Evolutionary conservation across 345 rosid genomes (phyloP), one percentile per base, ranked within the genome.

Genomic region (Clausena lansium): DNA sequence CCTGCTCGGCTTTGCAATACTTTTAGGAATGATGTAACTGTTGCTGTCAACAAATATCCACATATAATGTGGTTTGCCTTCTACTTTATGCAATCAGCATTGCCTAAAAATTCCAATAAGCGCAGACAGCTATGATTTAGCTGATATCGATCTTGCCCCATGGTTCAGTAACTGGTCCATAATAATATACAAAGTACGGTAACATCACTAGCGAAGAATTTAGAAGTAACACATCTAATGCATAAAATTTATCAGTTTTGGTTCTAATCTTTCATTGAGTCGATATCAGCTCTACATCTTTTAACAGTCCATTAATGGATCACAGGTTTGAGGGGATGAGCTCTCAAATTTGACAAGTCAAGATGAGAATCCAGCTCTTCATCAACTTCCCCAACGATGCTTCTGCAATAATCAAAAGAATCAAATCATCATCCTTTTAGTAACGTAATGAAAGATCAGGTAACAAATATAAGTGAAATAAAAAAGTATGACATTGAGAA

Each of bases 281-380:
- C 28, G 1, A 54, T 7, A 39, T 24, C 1, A 6, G 38, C 14
- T 71, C 52, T 11, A 45, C 50, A n/a, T 36, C 74, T 20, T 20
- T 57, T 25, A 9, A 41, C 6, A 13, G 38, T 10, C 38, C 70
- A 81, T 88, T 86, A 96, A 82, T 94, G 99, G 81, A 92, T 83
- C 41, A 96, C 94, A 9, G 98, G 94, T 85, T 96, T 96, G 73
- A 96, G 88, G 65, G 98, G 99, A 81, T 96, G 98, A 77, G 99
- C 99, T 86, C 94, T 92, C 80, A 94, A 85, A 71, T 87, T 91
- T 35, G 97, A 88, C 76, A 96, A 78, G 70, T 91, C 98, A 35
- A 96, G 89, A 73, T 81, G 84, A 0, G 95, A 86, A 83, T 96
- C 95, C 17, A 92, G 94, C 85, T 94, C 99, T 68, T 92, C 97